Base-by-base conservation (phyloP, 2,329 filamentous ascomycete species). In the Aspergillus sp. region DNA sequence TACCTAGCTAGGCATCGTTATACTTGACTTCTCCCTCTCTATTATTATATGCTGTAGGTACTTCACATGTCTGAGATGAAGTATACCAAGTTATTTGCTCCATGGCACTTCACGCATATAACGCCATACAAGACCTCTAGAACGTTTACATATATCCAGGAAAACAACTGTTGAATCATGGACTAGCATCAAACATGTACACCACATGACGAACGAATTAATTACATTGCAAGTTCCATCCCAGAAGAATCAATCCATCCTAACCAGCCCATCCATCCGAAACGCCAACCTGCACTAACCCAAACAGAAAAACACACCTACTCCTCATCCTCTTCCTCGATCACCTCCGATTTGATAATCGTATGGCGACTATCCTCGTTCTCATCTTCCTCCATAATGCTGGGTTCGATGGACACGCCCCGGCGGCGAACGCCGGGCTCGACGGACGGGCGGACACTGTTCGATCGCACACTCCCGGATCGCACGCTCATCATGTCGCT, bases 371-470 rank as follows among this genome's bases (percentile, higher is more conserved):
- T 75, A 47, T 71, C 69, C 22, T 76, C 73, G 18, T 74, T 73
- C 63, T 77, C 74, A 49, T 77, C 74, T 31, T 75, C 75, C 50
- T 77, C 73, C 61, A 75, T 68, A 9, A 77, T 73, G 56, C 73
- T 77, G 16, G 71, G 72, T 52, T 78, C 72, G 10, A 74, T 62
- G 1, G 71, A 69, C 18, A 74, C 60, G 18, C 65, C 61, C 11
- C 69, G 69, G 24, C 68, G 65, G 22, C 63, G 58, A 14, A 61
- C 49, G 12, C 62, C 63, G 16, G 65, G 71, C 54, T 73, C 69
- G 14, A 74, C 67, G 2, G 72, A 74, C 50, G 66, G 70, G 47
- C 75, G 67, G n/a, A 68, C 56, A 55, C 67, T 69, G 16, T 64
- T 61, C 16, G 71, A 71, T 20, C 67, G 66, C n/a, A 73, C 69